Evolutionary conservation across 2,329 filamentous ascomycete species (phyloP).

Genomic region (Chaetomium olivaceum): DNA sequence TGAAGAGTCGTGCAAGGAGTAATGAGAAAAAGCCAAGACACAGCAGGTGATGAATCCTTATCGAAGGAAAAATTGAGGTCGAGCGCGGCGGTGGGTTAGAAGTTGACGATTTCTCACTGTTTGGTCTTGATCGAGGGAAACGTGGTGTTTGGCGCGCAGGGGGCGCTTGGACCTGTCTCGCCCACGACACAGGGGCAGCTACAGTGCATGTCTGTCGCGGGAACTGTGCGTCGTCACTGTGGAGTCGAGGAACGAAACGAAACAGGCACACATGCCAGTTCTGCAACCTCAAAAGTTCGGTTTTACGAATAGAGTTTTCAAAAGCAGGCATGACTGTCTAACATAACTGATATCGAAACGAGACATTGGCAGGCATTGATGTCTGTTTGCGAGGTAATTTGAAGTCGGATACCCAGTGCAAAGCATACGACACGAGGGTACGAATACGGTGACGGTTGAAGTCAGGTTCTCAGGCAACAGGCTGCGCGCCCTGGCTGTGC

Average conservation of each 20-base stretch:
- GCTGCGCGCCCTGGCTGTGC: neutral
- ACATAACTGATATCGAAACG: neutral
- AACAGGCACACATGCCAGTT: neutral
- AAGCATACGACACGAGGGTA: neutral
- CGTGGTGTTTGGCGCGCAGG: constrained; percentile 32
- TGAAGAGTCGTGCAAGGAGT: neutral
- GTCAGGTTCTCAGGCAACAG: neutral
- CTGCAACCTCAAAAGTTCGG: neutral
- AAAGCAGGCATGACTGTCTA: no score
- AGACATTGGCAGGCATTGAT: neutral
- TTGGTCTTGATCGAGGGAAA: constrained; percentile 28
- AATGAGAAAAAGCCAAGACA: neutral
- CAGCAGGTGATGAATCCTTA: neutral
- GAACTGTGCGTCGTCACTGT: constrained; percentile 21
- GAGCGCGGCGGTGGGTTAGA: constrained; percentile 12
- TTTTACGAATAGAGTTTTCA: neutral
- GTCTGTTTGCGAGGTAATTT: neutral
- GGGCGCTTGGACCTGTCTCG: constrained; percentile 16
- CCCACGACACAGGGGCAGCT: neutral
- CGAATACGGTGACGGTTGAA: neutral
- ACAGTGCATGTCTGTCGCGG: constrained; percentile 8
- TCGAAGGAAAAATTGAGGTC: neutral
- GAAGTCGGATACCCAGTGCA: neutral
- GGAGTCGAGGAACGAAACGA: neutral
- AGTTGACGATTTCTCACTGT: constrained; percentile 17